A percentile compares a stretch with the other conserved stretches of the same genome.
Conservation (phyloP, 768 basidiomycete genomes). For the Mycena alexandri region DNA sequence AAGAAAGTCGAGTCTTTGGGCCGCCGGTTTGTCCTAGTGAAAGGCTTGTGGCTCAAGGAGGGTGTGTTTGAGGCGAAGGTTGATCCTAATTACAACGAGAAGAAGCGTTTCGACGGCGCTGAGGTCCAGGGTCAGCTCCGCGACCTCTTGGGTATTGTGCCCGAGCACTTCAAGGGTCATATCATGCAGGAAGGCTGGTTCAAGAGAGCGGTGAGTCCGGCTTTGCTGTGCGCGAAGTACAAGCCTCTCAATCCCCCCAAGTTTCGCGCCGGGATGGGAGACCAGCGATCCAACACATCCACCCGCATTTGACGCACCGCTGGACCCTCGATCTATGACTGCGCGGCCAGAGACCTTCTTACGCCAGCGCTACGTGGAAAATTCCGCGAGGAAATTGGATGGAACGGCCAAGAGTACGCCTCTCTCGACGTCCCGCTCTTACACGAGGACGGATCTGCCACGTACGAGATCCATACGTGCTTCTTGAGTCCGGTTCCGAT, state of each 20-base stretch:
- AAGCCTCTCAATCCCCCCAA: too few relatives aligned
- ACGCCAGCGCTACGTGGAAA: neutral
- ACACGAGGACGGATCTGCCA: conserved; percentile 3
- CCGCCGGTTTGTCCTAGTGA: too few relatives aligned
- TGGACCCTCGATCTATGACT: neutral
- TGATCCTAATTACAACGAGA: too few relatives aligned
- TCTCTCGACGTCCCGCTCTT: conserved; percentile 8
- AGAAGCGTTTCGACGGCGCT: too few relatives aligned
- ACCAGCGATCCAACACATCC: neutral
- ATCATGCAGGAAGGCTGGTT: neutral
- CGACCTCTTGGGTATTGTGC: too few relatives aligned
- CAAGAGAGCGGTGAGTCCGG: neutral
- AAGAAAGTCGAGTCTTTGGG: too few relatives aligned
- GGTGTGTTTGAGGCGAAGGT: too few relatives aligned
- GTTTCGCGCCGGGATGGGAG: neutral
- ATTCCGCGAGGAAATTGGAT: conserved; percentile 11
- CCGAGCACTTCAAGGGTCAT: too few relatives aligned
- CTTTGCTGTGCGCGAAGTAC: too few relatives aligned
- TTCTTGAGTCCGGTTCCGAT: conserved; percentile 20
- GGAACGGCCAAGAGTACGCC: conserved; percentile 5
- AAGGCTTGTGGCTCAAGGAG: too few relatives aligned
- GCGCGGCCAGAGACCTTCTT: neutral
- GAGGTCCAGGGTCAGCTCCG: too few relatives aligned
- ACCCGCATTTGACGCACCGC: conserved; percentile 1
- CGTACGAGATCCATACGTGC: conserved; percentile 8